These are phyloP conservation scores for Myrica gale DNA, from an alignment of 306 rosid genomes.

Conservation along the genomic window DNA sequence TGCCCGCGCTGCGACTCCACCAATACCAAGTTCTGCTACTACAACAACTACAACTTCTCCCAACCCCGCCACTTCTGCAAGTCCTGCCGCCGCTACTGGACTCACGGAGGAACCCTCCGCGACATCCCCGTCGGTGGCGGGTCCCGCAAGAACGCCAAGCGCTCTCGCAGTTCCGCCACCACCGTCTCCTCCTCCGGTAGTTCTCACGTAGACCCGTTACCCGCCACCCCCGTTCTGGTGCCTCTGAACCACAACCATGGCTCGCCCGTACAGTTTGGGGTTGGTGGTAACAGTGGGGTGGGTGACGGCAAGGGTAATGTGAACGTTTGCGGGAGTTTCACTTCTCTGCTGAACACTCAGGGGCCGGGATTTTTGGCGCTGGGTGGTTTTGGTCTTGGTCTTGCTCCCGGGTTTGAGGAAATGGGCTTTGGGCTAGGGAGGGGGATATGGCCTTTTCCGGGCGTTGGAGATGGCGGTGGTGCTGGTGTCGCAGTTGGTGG, in stretches of 20 bases:
- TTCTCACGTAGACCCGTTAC: slow-evolving; percentile 32
- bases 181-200: slow-evolving; percentile 6
- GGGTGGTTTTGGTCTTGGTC: slow-evolving; percentile 85
- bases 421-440: slow-evolving; percentile 66
- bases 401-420: slow-evolving; percentile 61
- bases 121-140: slow-evolving; percentile 98
- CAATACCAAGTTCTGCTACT: slow-evolving; percentile 95
- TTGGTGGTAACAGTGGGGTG: slow-evolving; percentile 33
- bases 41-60: slow-evolving; percentile 94
- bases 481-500: slow-evolving; percentile 15
- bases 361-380: slow-evolving; percentile 69
- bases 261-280: slow-evolving; percentile 30
- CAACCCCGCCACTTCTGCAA: slow-evolving; percentile 99
- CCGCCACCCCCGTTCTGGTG: slow-evolving; percentile 37
- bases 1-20: slow-evolving; percentile 96
- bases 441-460: slow-evolving; percentile 64
- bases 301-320: slow-evolving; percentile 36
- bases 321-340: slow-evolving; percentile 58
- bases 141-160: slow-evolving; percentile 80
- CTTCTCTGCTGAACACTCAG: slow-evolving; percentile 64
- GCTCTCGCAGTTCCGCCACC: slow-evolving; percentile 59
- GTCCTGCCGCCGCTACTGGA: slow-evolving; percentile 99
- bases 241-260: slow-evolving; percentile 34
- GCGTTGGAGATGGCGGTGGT: slow-evolving; percentile 51
- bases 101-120: slow-evolving; percentile 95